Conservation (phyloP, 2,329 filamentous ascomycete species). For the Cladosporium sp. region DNA sequence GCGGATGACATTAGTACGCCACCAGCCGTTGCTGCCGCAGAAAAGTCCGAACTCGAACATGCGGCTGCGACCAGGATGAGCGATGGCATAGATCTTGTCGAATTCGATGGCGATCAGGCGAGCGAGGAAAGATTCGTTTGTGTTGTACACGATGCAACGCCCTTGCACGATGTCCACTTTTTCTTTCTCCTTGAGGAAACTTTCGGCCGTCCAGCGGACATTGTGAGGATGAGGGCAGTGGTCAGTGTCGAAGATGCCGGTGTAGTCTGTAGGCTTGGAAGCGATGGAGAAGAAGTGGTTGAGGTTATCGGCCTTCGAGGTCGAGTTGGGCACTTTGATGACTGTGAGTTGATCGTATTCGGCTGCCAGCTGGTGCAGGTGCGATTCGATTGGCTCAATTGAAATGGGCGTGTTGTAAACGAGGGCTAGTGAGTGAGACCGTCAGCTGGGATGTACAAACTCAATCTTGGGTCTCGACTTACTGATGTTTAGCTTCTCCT, state of each 20-base stretch:
- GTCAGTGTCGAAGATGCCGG: constrained; percentile 49
- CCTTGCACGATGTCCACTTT: constrained; percentile 48
- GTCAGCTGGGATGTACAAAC: not conserved
- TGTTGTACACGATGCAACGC: constrained; percentile 48
- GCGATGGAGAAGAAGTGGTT: constrained; percentile 46
- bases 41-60: constrained; percentile 49
- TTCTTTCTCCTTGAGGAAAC: constrained; percentile 36
- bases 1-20: constrained; percentile 41
- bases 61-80: constrained; percentile 44
- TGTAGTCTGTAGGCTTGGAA: constrained; percentile 40
- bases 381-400: constrained; percentile 44
- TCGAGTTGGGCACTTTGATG: constrained; percentile 47
- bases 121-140: constrained; percentile 40
- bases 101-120: constrained; percentile 49
- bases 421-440: constrained; percentile 22
- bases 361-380: constrained; percentile 36
- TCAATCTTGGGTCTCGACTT: not conserved
- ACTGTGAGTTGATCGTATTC: constrained; percentile 40
- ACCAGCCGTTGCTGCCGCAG: constrained; percentile 49
- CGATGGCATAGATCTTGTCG: constrained; percentile 51
- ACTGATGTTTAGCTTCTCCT: constrained; percentile 45
- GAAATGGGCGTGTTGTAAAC: constrained; percentile 47
- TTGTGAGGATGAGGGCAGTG: constrained; percentile 49
- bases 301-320: constrained; percentile 48
- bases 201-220: constrained; percentile 46